Evolutionary conservation across 2,329 filamentous ascomycete genomes (phyloP), one percentile per base, ranked within the genome.

Genomic region (Colletotrichum tanaceti): DNA sequence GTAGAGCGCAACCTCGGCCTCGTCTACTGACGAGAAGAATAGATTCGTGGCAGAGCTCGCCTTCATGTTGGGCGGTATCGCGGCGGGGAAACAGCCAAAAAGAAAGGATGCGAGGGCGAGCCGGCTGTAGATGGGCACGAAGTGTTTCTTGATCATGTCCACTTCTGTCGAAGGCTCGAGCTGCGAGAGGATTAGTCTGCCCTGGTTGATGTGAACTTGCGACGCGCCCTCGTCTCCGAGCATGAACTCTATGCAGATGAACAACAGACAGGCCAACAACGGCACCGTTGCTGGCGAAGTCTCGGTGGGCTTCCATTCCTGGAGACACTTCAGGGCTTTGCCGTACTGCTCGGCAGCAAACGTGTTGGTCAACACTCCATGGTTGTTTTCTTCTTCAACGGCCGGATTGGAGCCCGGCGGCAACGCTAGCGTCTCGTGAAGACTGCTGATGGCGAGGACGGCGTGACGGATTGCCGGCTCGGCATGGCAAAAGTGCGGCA

Each of bases 241-340:
- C 67, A 88, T 77, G 71, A 85, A 85, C 74, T 87, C 86, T 57
- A 87, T 82, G 71, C 84, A 85, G 28, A 85, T 83, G 70, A 87
- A 86, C 24, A 87, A 75, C 0, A 86, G 73, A 69, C 84, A 86
- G 6, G 82, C 82, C 3, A 85, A 75, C 18, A 87, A 72, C 1
- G 78, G 78, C 0, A 80, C 72, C 0, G 74, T 73, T 7, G 75
- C 73, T 1, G 72, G 38, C n/a, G 69, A 24, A 9, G 62, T 55
- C 71, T 18, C 76, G 71, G 53, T 73, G 68, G 2, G 57, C 47
- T 77, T 72, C 67, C 79, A 79, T 28, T 81, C 79, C 44, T 81
- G 71, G 32, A 86, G 70, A 22, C 80, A 78, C 0, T 77, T 74
- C 43, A 87, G 83, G 3, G 85, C 82, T 62, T 81, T 81, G 65